Percentiles rank a stretch among this genome's conserved stretches.
These are phyloP conservation scores for Vaucheria bursata DNA, from an alignment of 352 stramenopile species.

Conservation along the genomic window DNA sequence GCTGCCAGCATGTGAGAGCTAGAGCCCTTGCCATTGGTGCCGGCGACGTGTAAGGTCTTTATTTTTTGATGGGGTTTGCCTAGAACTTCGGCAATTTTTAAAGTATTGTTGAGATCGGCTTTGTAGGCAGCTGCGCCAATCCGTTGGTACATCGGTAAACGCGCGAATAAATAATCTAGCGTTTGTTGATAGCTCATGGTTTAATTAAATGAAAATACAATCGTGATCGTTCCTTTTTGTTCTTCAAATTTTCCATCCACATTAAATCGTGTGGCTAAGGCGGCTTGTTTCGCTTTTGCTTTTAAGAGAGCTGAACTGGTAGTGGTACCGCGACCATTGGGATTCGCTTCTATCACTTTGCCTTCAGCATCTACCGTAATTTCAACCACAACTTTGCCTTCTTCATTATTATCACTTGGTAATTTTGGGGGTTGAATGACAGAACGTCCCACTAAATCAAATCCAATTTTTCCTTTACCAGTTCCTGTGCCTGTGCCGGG, in stretches of 20 bases:
- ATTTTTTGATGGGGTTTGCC: not conserved
- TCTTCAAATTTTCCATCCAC: not conserved
- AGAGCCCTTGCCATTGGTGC: conserved; percentile 50
- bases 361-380: not conserved
- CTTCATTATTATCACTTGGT: not conserved
- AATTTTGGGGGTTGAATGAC: not conserved
- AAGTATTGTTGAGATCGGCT: not conserved
- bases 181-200: not conserved
- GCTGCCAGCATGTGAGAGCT: conserved; percentile 64
- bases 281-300: not conserved
- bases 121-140: not conserved
- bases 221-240: not conserved
- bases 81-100: not conserved
- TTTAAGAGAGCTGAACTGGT: not conserved
- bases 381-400: not conserved
- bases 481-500: not conserved
- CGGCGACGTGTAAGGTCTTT: conserved; percentile 28
- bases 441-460: not conserved
- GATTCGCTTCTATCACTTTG: not conserved
- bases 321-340: not conserved
- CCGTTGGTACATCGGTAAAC: not conserved
- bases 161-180: not conserved
- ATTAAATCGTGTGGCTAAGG: not conserved
- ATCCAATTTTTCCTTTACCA: not conserved
- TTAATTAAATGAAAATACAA: no score